Base-by-base conservation (phyloP, 1,139 yeast genomes). In the Taphrina communis region DNA sequence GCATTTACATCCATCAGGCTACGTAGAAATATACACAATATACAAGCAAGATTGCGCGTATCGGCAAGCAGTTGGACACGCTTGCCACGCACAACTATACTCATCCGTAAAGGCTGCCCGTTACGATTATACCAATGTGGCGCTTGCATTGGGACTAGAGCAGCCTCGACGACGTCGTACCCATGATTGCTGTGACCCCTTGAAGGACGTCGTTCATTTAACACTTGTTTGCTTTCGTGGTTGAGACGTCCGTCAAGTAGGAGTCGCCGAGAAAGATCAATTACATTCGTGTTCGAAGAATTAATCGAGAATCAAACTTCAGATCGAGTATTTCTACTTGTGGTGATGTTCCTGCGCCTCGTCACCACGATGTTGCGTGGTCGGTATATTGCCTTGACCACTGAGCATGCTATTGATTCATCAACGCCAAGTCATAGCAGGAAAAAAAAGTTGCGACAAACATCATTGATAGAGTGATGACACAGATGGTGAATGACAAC, bases 331-430 rank as follows among this genome's bases (percentile, higher is more conserved):
- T 42, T 31, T n/a, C 21, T 35, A 50, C 53, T 50, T 50, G 36
- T 60, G 53, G 46, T 63, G 67, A 36, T 63, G 67, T 38, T 63
- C 61, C 38, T 63, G 67, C 11, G 67, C 67, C 55, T 63, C 67
- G 39, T 63, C 67, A 11, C 67, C 67, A 7, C 42, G 61, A 21
- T 63, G 67, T 25, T 25, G 31, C 6, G 46, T 38, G 46, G 44
- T 38, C 35, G 61, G 59, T 35, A 55, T 53, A 25, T 55, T 55
- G 36, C 67, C 61, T 41, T 55, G 50, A 6, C 67, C 61, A 19
- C 58, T 53, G 12, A 44, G 35, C 62, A 58, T 56, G 6, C 60
- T 56, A 41, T 17, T 6, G 17, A n/a, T 39, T 25, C 48, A 19
- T 44, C 48, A 44, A 6, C 19, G n/a, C n/a, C 8, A 7, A 2